Evolutionary conservation across 768 basidiomycete species (phyloP).

Genomic region (Dioszegia aurantiaca): DNA sequence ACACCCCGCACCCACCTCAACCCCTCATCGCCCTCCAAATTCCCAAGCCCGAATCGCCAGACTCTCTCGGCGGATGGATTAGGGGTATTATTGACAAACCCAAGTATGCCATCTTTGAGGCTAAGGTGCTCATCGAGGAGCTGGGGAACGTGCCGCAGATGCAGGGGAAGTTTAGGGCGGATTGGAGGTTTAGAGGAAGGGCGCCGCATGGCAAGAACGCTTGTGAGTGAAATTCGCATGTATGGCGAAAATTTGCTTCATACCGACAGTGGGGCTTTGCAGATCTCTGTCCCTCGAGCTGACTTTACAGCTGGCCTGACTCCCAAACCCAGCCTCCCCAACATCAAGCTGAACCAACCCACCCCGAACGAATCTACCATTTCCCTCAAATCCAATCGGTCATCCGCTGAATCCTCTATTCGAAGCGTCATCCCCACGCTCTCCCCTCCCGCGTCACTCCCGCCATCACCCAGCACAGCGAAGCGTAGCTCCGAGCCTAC

Average conservation of each 20-base stretch:
- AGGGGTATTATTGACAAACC: conserved; percentile 29
- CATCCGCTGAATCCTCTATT: conserved; percentile 8
- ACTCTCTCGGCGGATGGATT: conserved; percentile 16
- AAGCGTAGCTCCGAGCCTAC: conserved; percentile 41
- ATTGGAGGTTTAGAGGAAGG: conserved; percentile 41
- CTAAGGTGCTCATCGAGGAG: conserved; percentile 32
- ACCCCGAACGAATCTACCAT: conserved; percentile 14
- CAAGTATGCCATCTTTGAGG: conserved; percentile 31
- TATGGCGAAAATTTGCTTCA: too few relatives aligned
- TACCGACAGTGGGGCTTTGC: too few relatives aligned
- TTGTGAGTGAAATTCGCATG: background rate
- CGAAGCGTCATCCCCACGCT: conserved; percentile 9
- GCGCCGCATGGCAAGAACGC: conserved; percentile 28
- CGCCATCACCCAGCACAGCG: conserved; percentile 5
- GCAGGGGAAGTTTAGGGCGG: conserved; percentile 34
- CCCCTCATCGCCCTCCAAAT: conserved; percentile 4
- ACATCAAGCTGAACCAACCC: conserved; percentile 28
- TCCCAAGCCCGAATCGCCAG: conserved; percentile 11
- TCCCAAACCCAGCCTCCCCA: conserved; percentile 33
- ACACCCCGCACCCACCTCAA: background rate
- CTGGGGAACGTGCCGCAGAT: conserved; percentile 40
- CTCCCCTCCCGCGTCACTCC: background rate
- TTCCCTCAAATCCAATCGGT: conserved; percentile 13
- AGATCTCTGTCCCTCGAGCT: conserved; percentile 5
- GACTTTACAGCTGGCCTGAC: background rate